These are phyloP conservation scores for Dendrobium officinale DNA, from an alignment of 106 monocot species.

Conservation along the genomic window DNA sequence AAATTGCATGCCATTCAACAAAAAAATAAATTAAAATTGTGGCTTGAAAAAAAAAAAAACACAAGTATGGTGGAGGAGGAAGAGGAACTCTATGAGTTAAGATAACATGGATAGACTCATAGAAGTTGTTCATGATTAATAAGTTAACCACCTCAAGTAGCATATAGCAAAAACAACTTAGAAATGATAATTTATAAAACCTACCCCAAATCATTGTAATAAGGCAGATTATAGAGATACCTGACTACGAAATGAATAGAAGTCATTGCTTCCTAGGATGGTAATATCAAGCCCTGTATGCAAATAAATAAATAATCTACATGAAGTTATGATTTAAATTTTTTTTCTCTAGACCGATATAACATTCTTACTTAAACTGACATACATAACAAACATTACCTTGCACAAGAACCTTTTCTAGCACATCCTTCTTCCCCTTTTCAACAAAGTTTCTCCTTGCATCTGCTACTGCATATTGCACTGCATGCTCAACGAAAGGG, in stretches of 20 bases:
- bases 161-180: not conserved
- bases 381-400: slow-evolving; percentile 28
- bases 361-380: slow-evolving; percentile 3
- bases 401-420: slow-evolving; percentile 73
- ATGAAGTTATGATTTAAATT: not conserved
- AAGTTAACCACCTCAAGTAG: not conserved
- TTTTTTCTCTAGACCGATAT: not conserved
- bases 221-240: slow-evolving; percentile 19
- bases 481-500: slow-evolving; percentile 93
- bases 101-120: not conserved
- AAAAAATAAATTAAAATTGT: too few species aligned
- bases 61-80: too few species aligned
- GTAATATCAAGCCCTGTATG: slow-evolving; percentile 87
- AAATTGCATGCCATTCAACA: too few species aligned
- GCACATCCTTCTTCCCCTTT: slow-evolving; percentile 35
- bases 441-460: slow-evolving; percentile 39
- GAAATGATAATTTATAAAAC: not conserved
- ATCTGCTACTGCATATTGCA: slow-evolving; percentile 80
- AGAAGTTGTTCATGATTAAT: not conserved
- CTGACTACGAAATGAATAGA: slow-evolving; percentile 90
- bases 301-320: slow-evolving; percentile 4
- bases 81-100: not conserved
- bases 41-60: too few species aligned
- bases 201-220: not conserved
- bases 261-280: slow-evolving; percentile 90